A percentile compares a stretch with the other conserved stretches of the same genome.
phyloP scores from a whole-genome alignment of 345 rosid species.

The Camelina sativa region DNA sequence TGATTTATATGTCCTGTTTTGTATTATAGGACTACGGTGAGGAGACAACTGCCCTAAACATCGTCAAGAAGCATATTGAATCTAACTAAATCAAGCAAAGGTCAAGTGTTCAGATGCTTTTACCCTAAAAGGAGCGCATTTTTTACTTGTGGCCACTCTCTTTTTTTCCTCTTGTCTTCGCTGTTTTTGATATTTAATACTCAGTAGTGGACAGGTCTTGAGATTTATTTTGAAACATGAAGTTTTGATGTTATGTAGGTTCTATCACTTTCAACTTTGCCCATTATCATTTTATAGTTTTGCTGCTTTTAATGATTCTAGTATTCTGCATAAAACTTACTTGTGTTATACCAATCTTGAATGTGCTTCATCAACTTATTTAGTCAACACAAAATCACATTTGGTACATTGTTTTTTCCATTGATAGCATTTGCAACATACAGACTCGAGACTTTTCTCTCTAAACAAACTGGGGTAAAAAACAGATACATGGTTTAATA shows the following conservation, averaged over 20 bases:
- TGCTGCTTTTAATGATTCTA: no score
- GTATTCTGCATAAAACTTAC: no score
- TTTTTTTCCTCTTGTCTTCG: not conserved
- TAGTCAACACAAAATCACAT: no score
- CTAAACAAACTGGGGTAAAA: no score
- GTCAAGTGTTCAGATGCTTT: slow-evolving; percentile 27
- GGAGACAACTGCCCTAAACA: slow-evolving; percentile 45
- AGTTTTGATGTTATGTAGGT: no score
- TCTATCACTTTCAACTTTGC: no score
- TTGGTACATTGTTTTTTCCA: no score
- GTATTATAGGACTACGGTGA: slow-evolving; percentile 43
- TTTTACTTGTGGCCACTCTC: slow-evolving; percentile 5
- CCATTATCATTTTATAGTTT: no score
- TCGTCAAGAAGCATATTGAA: slow-evolving; percentile 41
- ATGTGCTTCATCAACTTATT: no score
- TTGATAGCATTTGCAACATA: no score
- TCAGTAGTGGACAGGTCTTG: slow-evolving; percentile 16
- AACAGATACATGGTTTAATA: not conserved
- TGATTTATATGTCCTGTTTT: not conserved
- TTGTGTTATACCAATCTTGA: no score
- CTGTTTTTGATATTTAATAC: slow-evolving; percentile 30
- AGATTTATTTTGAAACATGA: slow-evolving; percentile 16
- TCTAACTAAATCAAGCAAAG: slow-evolving; percentile 23
- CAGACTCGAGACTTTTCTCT: no score
- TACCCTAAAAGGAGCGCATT: not conserved